These are phyloP conservation scores for Penicillium manginii DNA, from an alignment of 495 filamentous ascomycete genomes.

Conservation along the genomic window DNA sequence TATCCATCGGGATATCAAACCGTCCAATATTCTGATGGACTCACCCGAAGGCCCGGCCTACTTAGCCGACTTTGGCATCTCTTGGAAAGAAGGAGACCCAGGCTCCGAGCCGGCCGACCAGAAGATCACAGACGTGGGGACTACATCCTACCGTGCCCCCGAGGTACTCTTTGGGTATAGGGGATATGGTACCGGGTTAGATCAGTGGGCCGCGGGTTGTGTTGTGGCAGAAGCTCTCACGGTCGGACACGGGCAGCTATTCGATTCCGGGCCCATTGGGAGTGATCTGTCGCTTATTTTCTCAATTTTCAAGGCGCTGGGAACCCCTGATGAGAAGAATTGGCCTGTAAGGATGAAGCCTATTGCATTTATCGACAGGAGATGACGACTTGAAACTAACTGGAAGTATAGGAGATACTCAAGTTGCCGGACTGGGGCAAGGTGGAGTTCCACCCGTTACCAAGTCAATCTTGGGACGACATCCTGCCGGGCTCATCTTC, in stretches of 20 bases:
- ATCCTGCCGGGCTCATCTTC: constrained; percentile 54
- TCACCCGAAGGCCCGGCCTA: constrained; percentile 70
- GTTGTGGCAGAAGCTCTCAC: constrained; percentile 70
- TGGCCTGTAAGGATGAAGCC: constrained; percentile 70
- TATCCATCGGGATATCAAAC: constrained; percentile 93
- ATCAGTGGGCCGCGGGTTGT: constrained; percentile 90
- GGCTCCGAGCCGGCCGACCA: constrained; percentile 62
- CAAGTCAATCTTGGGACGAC: constrained; percentile 54
- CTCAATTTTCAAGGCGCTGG: constrained; percentile 86
- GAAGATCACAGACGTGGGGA: constrained; percentile 93
- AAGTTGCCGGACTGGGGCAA: constrained; percentile 69
- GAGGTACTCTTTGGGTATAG: constrained; percentile 87
- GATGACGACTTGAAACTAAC: neutral
- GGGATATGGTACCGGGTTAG: constrained; percentile 69
- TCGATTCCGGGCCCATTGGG: constrained; percentile 84
- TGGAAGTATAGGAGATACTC: constrained; percentile 49
- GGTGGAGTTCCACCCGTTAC: constrained; percentile 61
- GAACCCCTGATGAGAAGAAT: constrained; percentile 72
- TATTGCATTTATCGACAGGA: neutral
- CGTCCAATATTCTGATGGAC: constrained; percentile 80
- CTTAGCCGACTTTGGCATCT: constrained; percentile 89
- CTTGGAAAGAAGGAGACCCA: constrained; percentile 70
- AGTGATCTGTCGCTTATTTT: constrained; percentile 89
- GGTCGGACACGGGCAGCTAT: constrained; percentile 60
- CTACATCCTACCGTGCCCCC: constrained; percentile 85